phyloP scores from a whole-genome alignment of 2,329 filamentous ascomycete genomes.

The Pseudocercospora cruenta region DNA sequence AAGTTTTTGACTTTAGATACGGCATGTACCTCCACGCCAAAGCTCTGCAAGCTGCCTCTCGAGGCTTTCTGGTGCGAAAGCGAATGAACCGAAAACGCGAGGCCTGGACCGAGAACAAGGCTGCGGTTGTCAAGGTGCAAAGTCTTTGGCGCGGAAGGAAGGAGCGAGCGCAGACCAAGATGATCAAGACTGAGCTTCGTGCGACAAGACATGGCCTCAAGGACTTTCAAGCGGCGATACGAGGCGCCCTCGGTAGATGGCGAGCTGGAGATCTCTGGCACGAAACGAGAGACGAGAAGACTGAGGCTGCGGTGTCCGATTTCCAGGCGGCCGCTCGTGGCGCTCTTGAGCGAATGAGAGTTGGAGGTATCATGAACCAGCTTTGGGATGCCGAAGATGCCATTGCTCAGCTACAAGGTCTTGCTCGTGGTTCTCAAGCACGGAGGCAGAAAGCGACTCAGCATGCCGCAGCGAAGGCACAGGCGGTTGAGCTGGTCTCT shows the following conservation, averaged over 20 bases:
- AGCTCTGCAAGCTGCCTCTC: slow-evolving; percentile 75
- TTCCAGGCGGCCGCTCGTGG: slow-evolving; percentile 61
- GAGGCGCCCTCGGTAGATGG: slow-evolving; percentile 58
- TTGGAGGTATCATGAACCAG: slow-evolving; percentile 81
- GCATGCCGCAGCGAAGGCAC: slow-evolving; percentile 55
- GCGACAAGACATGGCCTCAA: slow-evolving; percentile 52
- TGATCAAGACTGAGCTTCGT: slow-evolving; percentile 51
- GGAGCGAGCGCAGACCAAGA: slow-evolving; percentile 49
- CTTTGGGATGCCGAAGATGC: slow-evolving; percentile 84
- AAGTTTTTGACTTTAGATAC: slow-evolving; percentile 79
- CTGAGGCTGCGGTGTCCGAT: slow-evolving; percentile 40
- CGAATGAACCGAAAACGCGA: slow-evolving; percentile 65
- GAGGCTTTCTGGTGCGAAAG: slow-evolving; percentile 74
- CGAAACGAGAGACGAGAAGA: slow-evolving; percentile 38
- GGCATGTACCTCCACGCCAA: slow-evolving; percentile 82
- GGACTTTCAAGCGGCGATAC: slow-evolving; percentile 47
- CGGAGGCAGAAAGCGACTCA: slow-evolving; percentile 64
- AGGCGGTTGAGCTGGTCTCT: slow-evolving; percentile 61
- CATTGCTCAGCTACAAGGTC: slow-evolving; percentile 79
- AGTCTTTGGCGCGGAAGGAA: slow-evolving; percentile 74
- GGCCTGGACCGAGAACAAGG: slow-evolving; percentile 69
- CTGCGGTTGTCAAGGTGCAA: slow-evolving; percentile 77
- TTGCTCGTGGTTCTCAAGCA: slow-evolving; percentile 56
- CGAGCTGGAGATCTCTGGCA: slow-evolving; percentile 56
- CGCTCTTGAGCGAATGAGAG: slow-evolving; percentile 72